A percentile compares a stretch with the other conserved stretches of the same genome.
Conservation (phyloP, 2,329 filamentous ascomycete genomes). For the Clonostachys rosea region DNA sequence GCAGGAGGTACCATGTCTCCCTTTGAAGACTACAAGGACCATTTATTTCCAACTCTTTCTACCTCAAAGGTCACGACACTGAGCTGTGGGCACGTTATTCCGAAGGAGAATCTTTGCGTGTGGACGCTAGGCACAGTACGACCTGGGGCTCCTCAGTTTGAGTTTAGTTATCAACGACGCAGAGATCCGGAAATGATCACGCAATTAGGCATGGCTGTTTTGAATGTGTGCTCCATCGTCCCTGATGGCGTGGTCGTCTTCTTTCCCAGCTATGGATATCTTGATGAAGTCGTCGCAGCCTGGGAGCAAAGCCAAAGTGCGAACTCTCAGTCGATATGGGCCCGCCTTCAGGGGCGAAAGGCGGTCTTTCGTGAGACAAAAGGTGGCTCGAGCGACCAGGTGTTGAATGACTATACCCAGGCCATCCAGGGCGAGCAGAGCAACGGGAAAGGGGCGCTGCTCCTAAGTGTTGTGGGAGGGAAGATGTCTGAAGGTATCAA, state of each 20-base stretch:
- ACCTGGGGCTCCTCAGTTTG: slow-evolving; percentile 51
- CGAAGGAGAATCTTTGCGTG: slow-evolving; percentile 73
- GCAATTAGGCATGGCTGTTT: slow-evolving; percentile 69
- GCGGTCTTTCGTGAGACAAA: slow-evolving; percentile 56
- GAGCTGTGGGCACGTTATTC: slow-evolving; percentile 94
- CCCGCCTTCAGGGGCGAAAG: slow-evolving; percentile 54
- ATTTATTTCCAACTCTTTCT: slow-evolving; percentile 75
- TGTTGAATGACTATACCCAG: slow-evolving; percentile 68
- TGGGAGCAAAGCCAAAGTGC: slow-evolving; percentile 46
- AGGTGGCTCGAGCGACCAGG: slow-evolving; percentile 56
- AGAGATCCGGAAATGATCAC: slow-evolving; percentile 63
- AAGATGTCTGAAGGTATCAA: slow-evolving; percentile 98
- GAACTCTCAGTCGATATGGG: slow-evolving; percentile 45
- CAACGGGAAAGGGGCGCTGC: slow-evolving; percentile 59
- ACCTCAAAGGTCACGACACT: slow-evolving; percentile 66
- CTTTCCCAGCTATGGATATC: slow-evolving; percentile 91
- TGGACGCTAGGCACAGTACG: slow-evolving; percentile 56
- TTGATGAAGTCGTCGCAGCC: slow-evolving; percentile 64
- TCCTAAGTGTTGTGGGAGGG: slow-evolving; percentile 88
- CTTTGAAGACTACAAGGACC: slow-evolving; percentile 82
- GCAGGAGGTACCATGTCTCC: slow-evolving; percentile 98
- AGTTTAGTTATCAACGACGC: slow-evolving; percentile 83
- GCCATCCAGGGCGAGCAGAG: slow-evolving; percentile 51
- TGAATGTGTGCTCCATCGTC: slow-evolving; percentile 67
- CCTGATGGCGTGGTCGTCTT: slow-evolving; percentile 91